Conservation (phyloP, 371 early-diverging fungal genomes). For the Saksenaea vasiformis region DNA sequence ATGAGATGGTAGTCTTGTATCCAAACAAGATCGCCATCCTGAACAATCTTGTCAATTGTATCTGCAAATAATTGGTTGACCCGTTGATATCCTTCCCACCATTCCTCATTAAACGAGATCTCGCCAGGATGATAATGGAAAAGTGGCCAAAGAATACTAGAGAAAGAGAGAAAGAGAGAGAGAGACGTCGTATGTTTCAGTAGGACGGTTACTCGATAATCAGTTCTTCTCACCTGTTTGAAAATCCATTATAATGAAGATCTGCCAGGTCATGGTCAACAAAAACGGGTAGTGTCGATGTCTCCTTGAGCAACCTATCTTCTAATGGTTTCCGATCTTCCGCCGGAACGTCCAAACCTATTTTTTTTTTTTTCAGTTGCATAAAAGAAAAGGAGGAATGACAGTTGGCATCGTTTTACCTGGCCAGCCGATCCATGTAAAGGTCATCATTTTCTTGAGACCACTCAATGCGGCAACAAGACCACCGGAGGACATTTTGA, state of each 20-base stretch:
- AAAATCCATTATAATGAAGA: constrained; percentile 98
- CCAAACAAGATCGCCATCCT: constrained; percentile 98
- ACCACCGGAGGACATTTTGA: constrained; percentile 96
- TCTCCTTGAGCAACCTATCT: constrained; percentile 74
- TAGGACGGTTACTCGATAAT: not conserved
- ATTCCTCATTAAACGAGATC: constrained; percentile 87
- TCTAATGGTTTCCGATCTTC: constrained; percentile 81
- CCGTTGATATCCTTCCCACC: constrained; percentile 96
- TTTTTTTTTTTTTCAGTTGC: not conserved
- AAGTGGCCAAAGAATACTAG: constrained; percentile 95
- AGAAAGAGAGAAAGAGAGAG: not conserved
- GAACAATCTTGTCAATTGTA: constrained; percentile 74
- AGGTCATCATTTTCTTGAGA: constrained; percentile 92
- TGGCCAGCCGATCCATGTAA: constrained; percentile 99
- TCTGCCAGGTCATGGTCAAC: constrained; percentile 96
- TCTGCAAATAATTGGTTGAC: constrained; percentile 94
- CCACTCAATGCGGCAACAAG: constrained; percentile 97
- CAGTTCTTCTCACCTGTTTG: constrained; percentile 72
- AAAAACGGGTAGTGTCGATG: constrained; percentile 96
- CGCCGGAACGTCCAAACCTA: constrained; percentile 80
- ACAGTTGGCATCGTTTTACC: constrained; percentile 62
- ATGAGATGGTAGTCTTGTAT: constrained; percentile 99
- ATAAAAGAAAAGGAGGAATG: not conserved
- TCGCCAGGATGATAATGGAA: constrained; percentile 99
- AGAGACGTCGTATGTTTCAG: not conserved